Conservation (phyloP, 176 grass and related monocot genomes). For the Eragrostis nindensis region DNA sequence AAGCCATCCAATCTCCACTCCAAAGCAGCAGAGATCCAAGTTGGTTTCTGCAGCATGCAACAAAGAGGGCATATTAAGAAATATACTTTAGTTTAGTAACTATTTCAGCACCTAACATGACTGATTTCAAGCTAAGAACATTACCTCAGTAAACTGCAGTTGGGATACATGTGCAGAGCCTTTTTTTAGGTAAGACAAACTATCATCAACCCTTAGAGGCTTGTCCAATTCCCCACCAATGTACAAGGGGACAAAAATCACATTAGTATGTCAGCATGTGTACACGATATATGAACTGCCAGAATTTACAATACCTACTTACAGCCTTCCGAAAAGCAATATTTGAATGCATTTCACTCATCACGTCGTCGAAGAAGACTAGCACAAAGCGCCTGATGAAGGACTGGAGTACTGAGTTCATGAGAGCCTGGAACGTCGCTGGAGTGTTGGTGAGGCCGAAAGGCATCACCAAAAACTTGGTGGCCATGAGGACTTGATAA, state of each 20-base stretch:
- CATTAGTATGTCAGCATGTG: slow-evolving; percentile 29
- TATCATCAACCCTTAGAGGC: slow-evolving; percentile 54
- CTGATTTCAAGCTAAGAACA: slow-evolving; percentile 23
- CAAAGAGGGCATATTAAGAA: slow-evolving; percentile 26
- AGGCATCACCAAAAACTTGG: no score
- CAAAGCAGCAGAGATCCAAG: slow-evolving; percentile 81
- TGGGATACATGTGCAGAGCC: slow-evolving; percentile 89
- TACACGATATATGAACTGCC: slow-evolving; percentile 15
- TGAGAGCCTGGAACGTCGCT: no score
- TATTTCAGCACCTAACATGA: slow-evolving; percentile 4
- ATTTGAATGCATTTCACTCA: slow-evolving; percentile 87
- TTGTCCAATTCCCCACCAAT: slow-evolving; percentile 51
- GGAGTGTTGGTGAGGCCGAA: no score
- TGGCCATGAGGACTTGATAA: no score
- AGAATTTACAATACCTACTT: slow-evolving; percentile 45
- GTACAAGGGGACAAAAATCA: slow-evolving; percentile 45
- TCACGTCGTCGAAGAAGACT: slow-evolving; percentile 57
- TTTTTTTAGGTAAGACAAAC: slow-evolving; percentile 78
- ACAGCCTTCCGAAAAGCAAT: slow-evolving; percentile 86
- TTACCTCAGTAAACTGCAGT: slow-evolving; percentile 88
- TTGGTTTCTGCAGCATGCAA: slow-evolving; percentile 71
- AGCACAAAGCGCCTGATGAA: no score
- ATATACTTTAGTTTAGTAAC: slow-evolving; percentile 18
- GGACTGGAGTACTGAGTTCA: no score
- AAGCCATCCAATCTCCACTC: slow-evolving; percentile 74